These are phyloP conservation scores for Pisolithus sp. DNA, from an alignment of 768 basidiomycete species.

Conservation along the genomic window DNA sequence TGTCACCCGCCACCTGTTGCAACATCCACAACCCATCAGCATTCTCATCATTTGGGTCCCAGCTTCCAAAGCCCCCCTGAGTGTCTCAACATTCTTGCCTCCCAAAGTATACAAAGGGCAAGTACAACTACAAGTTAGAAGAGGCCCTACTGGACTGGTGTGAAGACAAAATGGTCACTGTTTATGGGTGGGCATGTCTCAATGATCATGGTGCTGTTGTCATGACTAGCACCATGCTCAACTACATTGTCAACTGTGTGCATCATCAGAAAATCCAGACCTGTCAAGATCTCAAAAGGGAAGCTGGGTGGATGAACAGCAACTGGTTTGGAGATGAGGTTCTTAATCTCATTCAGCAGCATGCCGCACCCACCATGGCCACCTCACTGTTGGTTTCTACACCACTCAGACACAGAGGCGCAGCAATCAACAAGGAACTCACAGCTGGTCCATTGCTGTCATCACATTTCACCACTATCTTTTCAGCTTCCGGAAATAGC, in stretches of 20 bases:
- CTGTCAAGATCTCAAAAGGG: too few species aligned
- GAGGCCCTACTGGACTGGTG: too few species aligned
- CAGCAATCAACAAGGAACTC: not conserved
- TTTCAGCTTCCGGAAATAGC: not conserved
- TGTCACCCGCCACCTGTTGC: constrained; percentile 15
- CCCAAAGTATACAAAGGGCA: too few species aligned
- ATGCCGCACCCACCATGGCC: not conserved
- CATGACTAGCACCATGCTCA: constrained; percentile 11
- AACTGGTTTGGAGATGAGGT: not conserved
- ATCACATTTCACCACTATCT: too few species aligned
- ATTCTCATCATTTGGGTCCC: not conserved
- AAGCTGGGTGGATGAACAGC: constrained; percentile 15
- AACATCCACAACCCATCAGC: constrained; percentile 14
- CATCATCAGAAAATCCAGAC: too few species aligned
- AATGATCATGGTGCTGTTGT: constrained; percentile 9
- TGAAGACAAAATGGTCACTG: too few species aligned
- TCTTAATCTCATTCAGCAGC: not conserved
- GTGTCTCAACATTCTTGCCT: too few species aligned
- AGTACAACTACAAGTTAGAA: too few species aligned
- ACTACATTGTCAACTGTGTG: constrained; percentile 12
- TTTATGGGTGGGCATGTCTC: too few species aligned
- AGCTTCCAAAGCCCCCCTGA: not conserved
- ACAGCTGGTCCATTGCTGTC: not conserved
- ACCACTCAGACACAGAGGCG: not conserved
- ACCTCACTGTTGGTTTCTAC: not conserved